These are phyloP conservation scores for Leptographium galeiforme DNA, from an alignment of 2,329 filamentous ascomycete genomes.

Conservation along the genomic window DNA sequence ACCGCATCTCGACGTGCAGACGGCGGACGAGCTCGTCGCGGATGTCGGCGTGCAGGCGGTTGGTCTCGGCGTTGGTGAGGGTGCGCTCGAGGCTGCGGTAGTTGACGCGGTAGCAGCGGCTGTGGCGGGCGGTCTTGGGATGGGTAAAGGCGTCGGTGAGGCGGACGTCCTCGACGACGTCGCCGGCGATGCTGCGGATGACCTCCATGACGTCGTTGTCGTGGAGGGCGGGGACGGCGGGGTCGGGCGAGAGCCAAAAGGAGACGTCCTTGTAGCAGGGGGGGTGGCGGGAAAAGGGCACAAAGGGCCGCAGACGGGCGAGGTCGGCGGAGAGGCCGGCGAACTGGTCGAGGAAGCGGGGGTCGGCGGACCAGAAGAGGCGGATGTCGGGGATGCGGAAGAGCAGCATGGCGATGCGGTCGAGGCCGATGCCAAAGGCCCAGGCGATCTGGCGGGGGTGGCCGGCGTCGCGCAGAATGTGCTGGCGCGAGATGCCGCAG, in stretches of 20 bases:
- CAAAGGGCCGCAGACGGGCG: conserved; percentile 46
- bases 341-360: conserved; percentile 81
- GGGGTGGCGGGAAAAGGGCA: conserved; percentile 84
- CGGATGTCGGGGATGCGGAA: conserved; percentile 95
- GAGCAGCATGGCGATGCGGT: conserved; percentile 92
- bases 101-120: conserved; percentile 83
- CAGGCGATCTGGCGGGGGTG: conserved; percentile 69
- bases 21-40: conserved; percentile 49
- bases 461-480: conserved; percentile 63
- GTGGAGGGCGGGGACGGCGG: conserved; percentile 38
- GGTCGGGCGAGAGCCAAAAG: conserved; percentile 57
- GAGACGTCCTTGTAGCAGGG: conserved; percentile 84
- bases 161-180: conserved; percentile 75
- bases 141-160: conserved; percentile 80
- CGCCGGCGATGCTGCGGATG: conserved; percentile 68
- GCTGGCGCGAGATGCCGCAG: conserved; percentile 80
- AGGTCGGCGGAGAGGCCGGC: conserved; percentile 41
- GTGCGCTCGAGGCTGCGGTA: conserved; percentile 89
- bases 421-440: conserved; percentile 90
- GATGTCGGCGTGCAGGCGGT: conserved; percentile 60
- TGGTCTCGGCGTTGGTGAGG: conserved; percentile 70
- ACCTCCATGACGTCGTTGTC: conserved; percentile 98
- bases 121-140: conserved; percentile 69
- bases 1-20: conserved; percentile 70
- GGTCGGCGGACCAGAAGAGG: conserved; percentile 84